Percentiles rank a stretch among this genome's conserved stretches.
These are phyloP conservation scores for Trypanosoma cruzi DNA, from an alignment of 208 protist genomes.

Conservation along the genomic window DNA sequence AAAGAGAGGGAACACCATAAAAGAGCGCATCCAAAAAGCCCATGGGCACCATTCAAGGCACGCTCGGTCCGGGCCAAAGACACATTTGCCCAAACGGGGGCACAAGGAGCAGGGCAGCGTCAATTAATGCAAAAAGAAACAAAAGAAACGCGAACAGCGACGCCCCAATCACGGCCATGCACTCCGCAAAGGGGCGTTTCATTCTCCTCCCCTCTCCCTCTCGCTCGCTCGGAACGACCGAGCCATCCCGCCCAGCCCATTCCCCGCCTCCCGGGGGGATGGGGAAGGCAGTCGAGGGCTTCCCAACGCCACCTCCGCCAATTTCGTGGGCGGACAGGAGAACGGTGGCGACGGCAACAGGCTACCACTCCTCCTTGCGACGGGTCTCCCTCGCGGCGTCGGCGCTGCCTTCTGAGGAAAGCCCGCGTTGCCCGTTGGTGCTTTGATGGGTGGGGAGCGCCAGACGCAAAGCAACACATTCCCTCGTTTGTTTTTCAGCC, in stretches of 20 bases:
- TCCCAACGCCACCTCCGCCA: slow-evolving; percentile 18
- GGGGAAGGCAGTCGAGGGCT: slow-evolving; percentile 1
- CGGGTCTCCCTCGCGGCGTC: slow-evolving; percentile 11
- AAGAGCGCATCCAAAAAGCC: too few species aligned
- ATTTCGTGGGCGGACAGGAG: neutral
- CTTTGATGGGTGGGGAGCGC: neutral
- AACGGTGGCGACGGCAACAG: slow-evolving; percentile 7
- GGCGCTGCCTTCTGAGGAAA: neutral
- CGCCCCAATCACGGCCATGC: too few species aligned
- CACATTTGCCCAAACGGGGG: too few species aligned
- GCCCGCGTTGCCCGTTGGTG: neutral
- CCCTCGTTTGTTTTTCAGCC: neutral
- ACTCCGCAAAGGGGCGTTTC: too few species aligned
- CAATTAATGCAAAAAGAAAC: too few species aligned
- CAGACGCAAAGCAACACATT: neutral
- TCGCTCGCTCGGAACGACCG: slow-evolving; percentile 9
- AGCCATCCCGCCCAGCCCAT: slow-evolving; percentile 22
- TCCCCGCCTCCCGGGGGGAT: neutral
- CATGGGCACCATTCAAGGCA: too few species aligned
- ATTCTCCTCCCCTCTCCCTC: too few species aligned
- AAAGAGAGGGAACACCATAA: too few species aligned
- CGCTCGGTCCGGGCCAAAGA: too few species aligned
- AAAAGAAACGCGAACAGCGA: too few species aligned
- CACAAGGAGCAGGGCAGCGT: too few species aligned
- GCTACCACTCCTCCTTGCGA: slow-evolving; percentile 1